Percentiles rank a stretch among this genome's conserved stretches.
phyloP scores from a whole-genome alignment of 306 rosid species.

The Comarum palustre region DNA sequence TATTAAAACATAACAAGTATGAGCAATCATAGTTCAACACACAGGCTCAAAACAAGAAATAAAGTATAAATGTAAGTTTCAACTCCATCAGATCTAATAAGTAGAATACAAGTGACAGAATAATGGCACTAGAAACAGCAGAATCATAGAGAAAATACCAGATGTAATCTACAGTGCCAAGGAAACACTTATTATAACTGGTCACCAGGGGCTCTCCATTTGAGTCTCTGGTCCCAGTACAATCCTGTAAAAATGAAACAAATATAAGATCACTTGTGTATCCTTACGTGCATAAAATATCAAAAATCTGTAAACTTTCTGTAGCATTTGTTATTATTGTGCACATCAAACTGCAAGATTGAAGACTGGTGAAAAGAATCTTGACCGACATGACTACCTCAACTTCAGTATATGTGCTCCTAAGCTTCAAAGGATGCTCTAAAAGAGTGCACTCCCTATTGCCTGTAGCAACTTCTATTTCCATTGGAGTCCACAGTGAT shows the following conservation, averaged over 20 bases:
- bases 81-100: constrained; percentile 10
- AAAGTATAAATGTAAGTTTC: background rate
- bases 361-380: background rate
- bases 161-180: constrained; percentile 90
- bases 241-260: constrained; percentile 45
- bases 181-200: constrained; percentile 68
- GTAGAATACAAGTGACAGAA: background rate
- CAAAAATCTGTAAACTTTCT: constrained; percentile 17
- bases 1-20: constrained; percentile 25
- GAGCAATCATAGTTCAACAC: constrained; percentile 10
- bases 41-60: constrained; percentile 17
- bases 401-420: constrained; percentile 76
- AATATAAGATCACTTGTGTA: background rate
- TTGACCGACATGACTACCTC: constrained; percentile 40
- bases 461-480: constrained; percentile 82
- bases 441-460: constrained; percentile 54
- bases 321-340: constrained; percentile 10
- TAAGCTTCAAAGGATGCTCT: constrained; percentile 65
- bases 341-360: constrained; percentile 17
- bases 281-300: constrained; percentile 9
- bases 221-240: constrained; percentile 65
- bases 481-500: constrained; percentile 77
- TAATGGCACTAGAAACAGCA: constrained; percentile 19
- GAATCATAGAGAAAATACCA: constrained; percentile 50
- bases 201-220: constrained; percentile 86